phyloP scores from a whole-genome alignment of 441 rosid species.

The Capsella rubella region DNA sequence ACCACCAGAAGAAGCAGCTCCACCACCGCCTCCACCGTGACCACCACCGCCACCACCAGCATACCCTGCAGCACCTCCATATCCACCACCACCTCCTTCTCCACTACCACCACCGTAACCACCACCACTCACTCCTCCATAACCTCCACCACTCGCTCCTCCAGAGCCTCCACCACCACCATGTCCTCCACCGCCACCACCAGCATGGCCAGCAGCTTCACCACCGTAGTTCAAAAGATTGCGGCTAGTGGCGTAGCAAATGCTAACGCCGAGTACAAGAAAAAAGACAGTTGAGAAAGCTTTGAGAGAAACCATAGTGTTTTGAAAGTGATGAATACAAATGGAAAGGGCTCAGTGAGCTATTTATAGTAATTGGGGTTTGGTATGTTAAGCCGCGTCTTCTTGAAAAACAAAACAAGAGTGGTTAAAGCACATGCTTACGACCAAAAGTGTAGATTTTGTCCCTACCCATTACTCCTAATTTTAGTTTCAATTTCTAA shows the following conservation, averaged over 20 bases:
- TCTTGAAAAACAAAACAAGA: slow-evolving; percentile 10
- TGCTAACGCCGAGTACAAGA: slow-evolving; percentile 43
- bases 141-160: slow-evolving; percentile 57
- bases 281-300: slow-evolving; percentile 42
- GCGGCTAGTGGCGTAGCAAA: slow-evolving; percentile 50
- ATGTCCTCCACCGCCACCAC: slow-evolving; percentile 50
- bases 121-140: slow-evolving; percentile 56
- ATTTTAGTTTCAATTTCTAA: background rate
- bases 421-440: slow-evolving; percentile 33
- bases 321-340: slow-evolving; percentile 36
- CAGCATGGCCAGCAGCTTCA: slow-evolving; percentile 42
- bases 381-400: slow-evolving; percentile 29
- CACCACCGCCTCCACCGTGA: slow-evolving; percentile 54
- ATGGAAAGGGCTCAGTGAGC: slow-evolving; percentile 23
- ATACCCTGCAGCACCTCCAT: slow-evolving; percentile 57
- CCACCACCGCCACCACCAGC: slow-evolving; percentile 54
- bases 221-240: slow-evolving; percentile 48
- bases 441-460: slow-evolving; percentile 39
- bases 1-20: slow-evolving; percentile 53
- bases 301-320: slow-evolving; percentile 46
- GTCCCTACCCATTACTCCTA: slow-evolving; percentile 43
- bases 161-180: slow-evolving; percentile 49
- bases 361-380: slow-evolving; percentile 43
- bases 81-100: slow-evolving; percentile 59
- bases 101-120: slow-evolving; percentile 51